These are phyloP conservation scores for Amanita exitialis DNA, from an alignment of 768 basidiomycete species.

Conservation along the genomic window DNA sequence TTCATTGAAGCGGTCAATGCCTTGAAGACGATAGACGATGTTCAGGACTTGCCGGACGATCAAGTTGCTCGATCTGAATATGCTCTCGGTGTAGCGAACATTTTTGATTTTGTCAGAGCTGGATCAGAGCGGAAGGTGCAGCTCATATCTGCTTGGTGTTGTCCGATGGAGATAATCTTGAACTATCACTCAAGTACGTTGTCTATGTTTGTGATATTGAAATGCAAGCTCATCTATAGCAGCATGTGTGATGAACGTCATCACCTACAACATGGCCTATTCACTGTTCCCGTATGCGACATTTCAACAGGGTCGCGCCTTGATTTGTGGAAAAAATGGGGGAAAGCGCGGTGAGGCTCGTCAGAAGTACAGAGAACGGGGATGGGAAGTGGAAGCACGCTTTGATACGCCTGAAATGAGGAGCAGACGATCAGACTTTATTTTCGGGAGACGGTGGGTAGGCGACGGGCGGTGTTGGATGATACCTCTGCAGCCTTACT, in stretches of 20 bases:
- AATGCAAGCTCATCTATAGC: not conserved
- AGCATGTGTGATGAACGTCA: conserved; percentile 36
- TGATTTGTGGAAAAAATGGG: conserved; percentile 11
- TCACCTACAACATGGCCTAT: conserved; percentile 27
- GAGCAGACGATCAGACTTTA: not conserved
- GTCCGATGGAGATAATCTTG: conserved; percentile 18
- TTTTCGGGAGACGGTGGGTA: not conserved
- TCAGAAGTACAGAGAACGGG: conserved; percentile 25
- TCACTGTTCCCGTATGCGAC: conserved; percentile 29
- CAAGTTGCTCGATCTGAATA: not conserved
- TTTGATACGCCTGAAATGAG: not conserved
- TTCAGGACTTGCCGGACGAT: too few relatives aligned
- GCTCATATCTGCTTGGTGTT: conserved; percentile 20
- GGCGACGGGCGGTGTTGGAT: conserved; percentile 4
- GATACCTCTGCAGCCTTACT: not conserved
- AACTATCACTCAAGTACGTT: conserved; percentile 18
- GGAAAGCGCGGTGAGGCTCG: conserved; percentile 8
- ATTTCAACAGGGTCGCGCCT: conserved; percentile 20
- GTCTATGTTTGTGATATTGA: not conserved
- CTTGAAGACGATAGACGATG: not conserved
- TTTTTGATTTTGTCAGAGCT: not conserved
- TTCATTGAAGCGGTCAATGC: not conserved
- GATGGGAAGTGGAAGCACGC: conserved; percentile 18
- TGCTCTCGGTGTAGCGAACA: not conserved
- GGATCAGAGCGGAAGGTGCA: conserved; percentile 20